Base-by-base conservation (phyloP, 2,329 filamentous ascomycete genomes). In the Periconia sp. region DNA sequence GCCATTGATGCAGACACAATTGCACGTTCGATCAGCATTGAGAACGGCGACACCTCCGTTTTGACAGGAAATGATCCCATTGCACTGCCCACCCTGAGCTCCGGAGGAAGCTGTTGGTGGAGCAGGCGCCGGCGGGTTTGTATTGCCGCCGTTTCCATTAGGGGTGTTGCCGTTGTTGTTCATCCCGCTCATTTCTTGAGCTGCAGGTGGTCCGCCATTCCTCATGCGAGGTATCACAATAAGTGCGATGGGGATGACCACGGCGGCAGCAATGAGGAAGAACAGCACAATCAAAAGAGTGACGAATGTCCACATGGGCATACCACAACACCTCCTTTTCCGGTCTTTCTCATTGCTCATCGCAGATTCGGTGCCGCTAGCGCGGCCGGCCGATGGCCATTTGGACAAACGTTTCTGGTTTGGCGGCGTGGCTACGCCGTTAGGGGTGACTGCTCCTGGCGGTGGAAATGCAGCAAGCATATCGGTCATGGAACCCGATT, bases 1-100 rank as follows among this genome's bases (percentile, higher is more conserved):
- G 1, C 92, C 91, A 64, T 94, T 92, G 19, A 88, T 85, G 74
- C 93, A 99, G 42, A 97, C 85, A 70, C 93, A 99, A 13, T 87
- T 88, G 75, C 93, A 97, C 18, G 82, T 77, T 3, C 69, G 70
- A 42, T 84, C 82, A 52, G 84, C 79, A 15, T 82, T 84, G 18
- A 91, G 74, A 15, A 93, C 83, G 51, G 87, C 92, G 17, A 87
- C 86, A 27, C 93, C 93, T 10, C 91, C 91, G 59, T 97, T 96
- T 49, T 83, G 76, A 67, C 93, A 97, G 0, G 79, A 81, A 14
- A 88, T 75, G 30, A 81, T 81, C 40, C 78, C 74, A 59, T 84
- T 79, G 70, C 91, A 96, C 55, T 71, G 64, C 18, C 51, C 51
- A 9, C 54, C 57, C 44, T 52, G 56, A 19, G 51, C 57, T 18